These are phyloP conservation scores for Coemansia sp. DNA, from an alignment of 192 early-diverging fungal species.

Conservation along the genomic window DNA sequence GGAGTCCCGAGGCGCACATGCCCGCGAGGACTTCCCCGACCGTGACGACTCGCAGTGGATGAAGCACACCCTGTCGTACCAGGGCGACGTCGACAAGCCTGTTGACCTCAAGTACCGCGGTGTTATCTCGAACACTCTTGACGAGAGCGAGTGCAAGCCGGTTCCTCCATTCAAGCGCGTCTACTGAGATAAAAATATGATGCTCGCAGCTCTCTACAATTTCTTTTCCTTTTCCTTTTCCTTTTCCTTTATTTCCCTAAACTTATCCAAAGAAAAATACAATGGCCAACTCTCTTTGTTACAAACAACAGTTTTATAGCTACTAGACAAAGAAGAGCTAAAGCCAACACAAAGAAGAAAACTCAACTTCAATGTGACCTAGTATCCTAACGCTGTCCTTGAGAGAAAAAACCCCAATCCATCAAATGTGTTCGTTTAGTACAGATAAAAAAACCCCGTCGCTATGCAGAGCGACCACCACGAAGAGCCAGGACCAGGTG, in stretches of 20 bases:
- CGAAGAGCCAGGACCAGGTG: conserved; percentile 95
- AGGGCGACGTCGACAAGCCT: conserved; percentile 75
- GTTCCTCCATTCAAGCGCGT: conserved; percentile 88
- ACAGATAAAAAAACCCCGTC: neutral
- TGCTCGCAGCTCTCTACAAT: neutral
- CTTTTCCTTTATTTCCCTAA: conserved; percentile 3
- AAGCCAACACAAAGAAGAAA: neutral
- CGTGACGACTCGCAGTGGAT: conserved; percentile 96
- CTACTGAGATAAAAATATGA: conserved; percentile 58
- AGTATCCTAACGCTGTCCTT: neutral
- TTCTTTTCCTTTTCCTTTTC: neutral
- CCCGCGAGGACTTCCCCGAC: conserved; percentile 89
- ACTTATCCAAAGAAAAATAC: neutral
- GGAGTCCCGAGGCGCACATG: conserved; percentile 98
- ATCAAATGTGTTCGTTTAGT: neutral
- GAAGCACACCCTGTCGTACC: conserved; percentile 98
- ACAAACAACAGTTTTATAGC: neutral
- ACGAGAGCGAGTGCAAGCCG: conserved; percentile 89
- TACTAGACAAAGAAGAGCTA: neutral
- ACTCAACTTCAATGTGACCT: no score
- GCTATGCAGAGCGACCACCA: conserved; percentile 61
- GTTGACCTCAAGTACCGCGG: conserved; percentile 82
- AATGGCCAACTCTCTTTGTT: neutral
- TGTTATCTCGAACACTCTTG: conserved; percentile 82
- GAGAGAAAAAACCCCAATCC: neutral